Conservation (phyloP, 768 basidiomycete genomes). For the Rhodotorula paludigena region DNA sequence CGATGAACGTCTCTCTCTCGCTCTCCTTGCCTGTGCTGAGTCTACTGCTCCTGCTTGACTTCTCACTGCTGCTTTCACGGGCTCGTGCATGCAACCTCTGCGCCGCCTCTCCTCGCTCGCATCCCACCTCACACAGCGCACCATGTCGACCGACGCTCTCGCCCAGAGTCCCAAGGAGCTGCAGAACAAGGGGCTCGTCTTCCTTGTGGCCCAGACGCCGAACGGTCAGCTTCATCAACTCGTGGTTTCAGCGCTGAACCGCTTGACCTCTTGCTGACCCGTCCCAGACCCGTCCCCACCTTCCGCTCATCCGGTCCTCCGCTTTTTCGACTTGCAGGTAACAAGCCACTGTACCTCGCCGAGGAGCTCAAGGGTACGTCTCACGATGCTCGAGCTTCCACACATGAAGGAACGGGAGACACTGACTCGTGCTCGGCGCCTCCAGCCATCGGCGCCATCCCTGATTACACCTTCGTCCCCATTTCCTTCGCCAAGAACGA, state of each 20-base stretch:
- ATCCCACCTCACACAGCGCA: not conserved
- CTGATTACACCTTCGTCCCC: constrained; percentile 24
- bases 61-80: too few relatives aligned
- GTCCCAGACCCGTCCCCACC: not conserved
- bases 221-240: constrained; percentile 13
- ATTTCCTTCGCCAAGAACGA: constrained; percentile 33
- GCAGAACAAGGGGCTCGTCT: constrained; percentile 10
- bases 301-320: too few relatives aligned
- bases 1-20: too few relatives aligned
- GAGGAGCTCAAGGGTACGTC: constrained; percentile 39
- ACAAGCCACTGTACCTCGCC: constrained; percentile 17
- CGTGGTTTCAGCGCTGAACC: not conserved
- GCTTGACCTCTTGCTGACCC: too few relatives aligned
- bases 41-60: too few relatives aligned
- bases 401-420: too few relatives aligned
- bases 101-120: not conserved
- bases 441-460: constrained; percentile 12
- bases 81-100: not conserved
- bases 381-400: too few relatives aligned
- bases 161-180: constrained; percentile 15
- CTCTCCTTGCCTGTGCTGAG: too few relatives aligned
- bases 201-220: constrained; percentile 22
- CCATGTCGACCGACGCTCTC: constrained; percentile 7
- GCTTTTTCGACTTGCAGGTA: not conserved
- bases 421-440: too few relatives aligned